These are phyloP conservation scores for Colletotrichum viniferum DNA, from an alignment of 2,329 filamentous ascomycete genomes.

Conservation along the genomic window DNA sequence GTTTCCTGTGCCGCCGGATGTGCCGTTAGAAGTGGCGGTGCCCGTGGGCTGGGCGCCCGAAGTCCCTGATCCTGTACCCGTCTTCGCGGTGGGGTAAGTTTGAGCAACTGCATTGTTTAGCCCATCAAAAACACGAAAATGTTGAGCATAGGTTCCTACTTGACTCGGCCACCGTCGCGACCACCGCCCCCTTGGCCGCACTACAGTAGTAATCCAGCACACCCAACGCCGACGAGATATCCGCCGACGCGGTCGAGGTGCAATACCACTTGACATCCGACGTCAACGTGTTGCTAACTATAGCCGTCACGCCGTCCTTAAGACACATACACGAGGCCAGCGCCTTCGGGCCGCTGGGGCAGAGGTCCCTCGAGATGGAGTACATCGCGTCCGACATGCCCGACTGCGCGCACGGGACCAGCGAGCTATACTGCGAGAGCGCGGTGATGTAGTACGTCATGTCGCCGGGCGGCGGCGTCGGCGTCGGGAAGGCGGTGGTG, in stretches of 20 bases:
- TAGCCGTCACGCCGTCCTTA: conserved; percentile 50
- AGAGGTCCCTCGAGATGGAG: conserved; percentile 40
- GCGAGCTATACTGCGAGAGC: conserved; percentile 47
- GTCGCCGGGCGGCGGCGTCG: conserved; percentile 53
- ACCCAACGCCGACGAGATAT: conserved; percentile 49
- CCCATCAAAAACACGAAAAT: conserved; percentile 10
- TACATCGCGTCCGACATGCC: conserved; percentile 48
- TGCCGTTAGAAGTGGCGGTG: not conserved
- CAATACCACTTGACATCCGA: conserved; percentile 50
- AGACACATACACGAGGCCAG: conserved; percentile 58
- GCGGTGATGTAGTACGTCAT: conserved; percentile 62
- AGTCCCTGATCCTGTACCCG: conserved; percentile 9
- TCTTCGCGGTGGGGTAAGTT: conserved; percentile 24
- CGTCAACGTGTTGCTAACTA: conserved; percentile 47
- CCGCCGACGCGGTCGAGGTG: conserved; percentile 44
- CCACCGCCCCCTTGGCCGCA: conserved; percentile 47
- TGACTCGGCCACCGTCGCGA: conserved; percentile 46
- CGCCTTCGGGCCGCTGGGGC: conserved; percentile 49
- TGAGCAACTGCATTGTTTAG: conserved; percentile 27
- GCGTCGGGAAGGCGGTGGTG: conserved; percentile 51
- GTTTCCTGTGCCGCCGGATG: not conserved
- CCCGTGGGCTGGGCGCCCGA: not conserved
- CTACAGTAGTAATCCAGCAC: conserved; percentile 55
- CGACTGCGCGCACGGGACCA: conserved; percentile 48
- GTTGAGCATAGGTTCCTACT: conserved; percentile 24